Percentiles rank a stretch among this genome's conserved stretches.
phyloP scores from a whole-genome alignment of 305 asterid genomes.

The Fraxinus angustifolia region DNA sequence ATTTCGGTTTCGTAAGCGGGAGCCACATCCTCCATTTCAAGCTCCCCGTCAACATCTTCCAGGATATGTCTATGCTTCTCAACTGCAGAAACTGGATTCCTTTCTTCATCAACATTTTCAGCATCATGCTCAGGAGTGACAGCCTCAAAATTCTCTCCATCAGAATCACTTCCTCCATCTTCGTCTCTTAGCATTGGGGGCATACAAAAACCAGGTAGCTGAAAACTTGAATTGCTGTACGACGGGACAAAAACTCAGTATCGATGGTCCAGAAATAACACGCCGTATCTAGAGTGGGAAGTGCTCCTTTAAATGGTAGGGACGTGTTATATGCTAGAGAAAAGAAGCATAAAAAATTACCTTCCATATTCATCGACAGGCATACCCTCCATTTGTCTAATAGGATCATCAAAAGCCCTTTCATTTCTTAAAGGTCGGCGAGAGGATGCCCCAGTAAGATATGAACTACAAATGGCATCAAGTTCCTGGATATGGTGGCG shows the following conservation, averaged over 20 bases:
- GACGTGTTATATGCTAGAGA: conserved; percentile 4
- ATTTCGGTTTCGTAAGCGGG: conserved; percentile 55
- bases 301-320: neutral
- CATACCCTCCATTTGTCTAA: conserved; percentile 94
- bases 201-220: conserved; percentile 82
- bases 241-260: conserved; percentile 23
- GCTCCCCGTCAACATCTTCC: conserved; percentile 94
- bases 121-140: conserved; percentile 80
- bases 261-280: conserved; percentile 2
- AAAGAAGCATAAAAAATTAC: conserved; percentile 32
- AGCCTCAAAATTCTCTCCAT: conserved; percentile 88
- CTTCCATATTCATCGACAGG: conserved; percentile 91
- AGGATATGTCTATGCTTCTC: conserved; percentile 76
- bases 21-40: conserved; percentile 96
- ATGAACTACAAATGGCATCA: conserved; percentile 63
- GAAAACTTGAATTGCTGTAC: conserved; percentile 85
- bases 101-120: conserved; percentile 46
- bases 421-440: conserved; percentile 66
- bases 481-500: conserved; percentile 83
- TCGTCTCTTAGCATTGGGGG: conserved; percentile 79
- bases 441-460: conserved; percentile 49
- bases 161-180: conserved; percentile 72
- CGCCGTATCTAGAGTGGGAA: neutral
- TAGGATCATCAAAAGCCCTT: conserved; percentile 88
- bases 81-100: conserved; percentile 26